Evolutionary conservation across 345 rosid genomes (phyloP).

Genomic region (Mangifera indica): DNA sequence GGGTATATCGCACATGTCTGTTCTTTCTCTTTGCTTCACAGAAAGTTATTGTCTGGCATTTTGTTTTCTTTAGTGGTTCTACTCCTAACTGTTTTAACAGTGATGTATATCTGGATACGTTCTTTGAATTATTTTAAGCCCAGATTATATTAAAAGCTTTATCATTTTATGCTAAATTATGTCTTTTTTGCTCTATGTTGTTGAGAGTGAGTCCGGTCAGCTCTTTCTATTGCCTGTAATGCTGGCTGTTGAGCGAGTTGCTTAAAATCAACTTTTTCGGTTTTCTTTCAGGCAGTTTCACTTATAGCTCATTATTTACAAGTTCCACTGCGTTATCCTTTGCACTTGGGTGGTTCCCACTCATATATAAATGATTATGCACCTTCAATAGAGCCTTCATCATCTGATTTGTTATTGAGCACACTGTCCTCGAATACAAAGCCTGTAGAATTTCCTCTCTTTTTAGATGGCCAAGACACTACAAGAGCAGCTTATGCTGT

Average conservation of each 20-base stretch:
- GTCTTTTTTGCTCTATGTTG: neutral
- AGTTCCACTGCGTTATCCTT: constrained; percentile 81
- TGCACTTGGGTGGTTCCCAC: constrained; percentile 76
- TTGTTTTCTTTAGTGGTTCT: constrained; percentile 15
- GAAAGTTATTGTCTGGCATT: constrained; percentile 8
- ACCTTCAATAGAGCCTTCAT: constrained; percentile 59
- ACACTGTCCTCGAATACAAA: constrained; percentile 36
- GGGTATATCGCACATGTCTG: constrained; percentile 96
- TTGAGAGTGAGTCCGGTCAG: neutral
- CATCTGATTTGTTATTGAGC: constrained; percentile 49
- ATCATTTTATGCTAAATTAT: neutral
- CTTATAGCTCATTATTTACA: constrained; percentile 66
- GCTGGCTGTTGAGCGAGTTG: neutral
- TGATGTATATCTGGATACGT: neutral
- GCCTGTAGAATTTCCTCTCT: constrained; percentile 78
- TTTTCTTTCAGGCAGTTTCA: constrained; percentile 61
- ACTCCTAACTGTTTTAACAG: neutral
- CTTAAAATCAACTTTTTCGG: constrained; percentile 15
- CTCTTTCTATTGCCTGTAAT: neutral
- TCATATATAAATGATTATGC: constrained; percentile 75
- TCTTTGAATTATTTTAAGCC: neutral
- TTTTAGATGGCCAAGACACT: constrained; percentile 94
- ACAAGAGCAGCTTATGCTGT: constrained; percentile 96
- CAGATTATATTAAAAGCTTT: neutral
- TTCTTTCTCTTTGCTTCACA: constrained; percentile 36